These are phyloP conservation scores for Suhomyces choctaworum DNA, from an alignment of 1,139 yeast genomes.

Conservation along the genomic window DNA sequence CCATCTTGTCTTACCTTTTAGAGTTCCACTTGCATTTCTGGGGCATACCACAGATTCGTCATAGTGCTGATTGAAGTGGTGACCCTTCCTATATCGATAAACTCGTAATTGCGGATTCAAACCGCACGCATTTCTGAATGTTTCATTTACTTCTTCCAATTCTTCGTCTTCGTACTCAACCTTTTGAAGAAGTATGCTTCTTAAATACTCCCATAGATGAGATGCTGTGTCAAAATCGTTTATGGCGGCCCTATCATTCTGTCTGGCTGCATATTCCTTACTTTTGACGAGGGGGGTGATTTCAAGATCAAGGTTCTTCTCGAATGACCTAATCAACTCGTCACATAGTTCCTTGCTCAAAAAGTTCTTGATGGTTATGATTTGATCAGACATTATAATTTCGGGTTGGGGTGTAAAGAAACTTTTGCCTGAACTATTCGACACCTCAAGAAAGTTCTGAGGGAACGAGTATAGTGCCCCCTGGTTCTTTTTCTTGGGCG, in stretches of 20 bases:
- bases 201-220: constrained; percentile 47
- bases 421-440: constrained; percentile 22
- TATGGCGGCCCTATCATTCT: constrained; percentile 53
- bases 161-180: constrained; percentile 35
- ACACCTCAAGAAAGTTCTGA: constrained; percentile 23
- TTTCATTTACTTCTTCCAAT: constrained; percentile 21
- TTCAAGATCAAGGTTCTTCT: constrained; percentile 34
- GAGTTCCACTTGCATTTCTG: constrained; percentile 20
- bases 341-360: constrained; percentile 44
- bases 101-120: constrained; percentile 59
- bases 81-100: constrained; percentile 58
- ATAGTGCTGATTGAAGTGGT: constrained; percentile 63
- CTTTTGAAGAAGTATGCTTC: constrained; percentile 30
- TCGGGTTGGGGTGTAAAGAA: constrained; percentile 39
- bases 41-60: constrained; percentile 55
- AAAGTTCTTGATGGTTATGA: constrained; percentile 48
- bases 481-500: constrained; percentile 12
- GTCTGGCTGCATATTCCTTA: constrained; percentile 58
- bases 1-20: constrained; percentile 53
- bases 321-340: constrained; percentile 43
- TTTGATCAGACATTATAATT: constrained; percentile 39
- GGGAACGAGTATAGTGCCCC: constrained; percentile 30
- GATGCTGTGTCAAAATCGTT: constrained; percentile 42
- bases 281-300: constrained; percentile 53
- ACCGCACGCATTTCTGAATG: constrained; percentile 45